These are phyloP conservation scores for Fusarium pseudoanthophilum DNA, from an alignment of 2,329 filamentous ascomycete species.

Conservation along the genomic window DNA sequence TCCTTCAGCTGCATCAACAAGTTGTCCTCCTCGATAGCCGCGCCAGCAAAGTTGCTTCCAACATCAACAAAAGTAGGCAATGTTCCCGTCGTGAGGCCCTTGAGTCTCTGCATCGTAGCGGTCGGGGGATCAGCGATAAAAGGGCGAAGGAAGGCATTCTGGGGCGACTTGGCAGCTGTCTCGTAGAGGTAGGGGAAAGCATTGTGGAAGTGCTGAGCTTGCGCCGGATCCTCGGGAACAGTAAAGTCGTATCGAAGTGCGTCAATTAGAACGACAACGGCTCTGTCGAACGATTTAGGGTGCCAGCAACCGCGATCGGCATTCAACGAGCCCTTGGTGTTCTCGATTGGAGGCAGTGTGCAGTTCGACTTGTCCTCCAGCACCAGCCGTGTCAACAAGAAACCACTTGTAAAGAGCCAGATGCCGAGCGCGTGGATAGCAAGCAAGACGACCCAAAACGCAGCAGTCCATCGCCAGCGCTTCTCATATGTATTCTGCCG, in stretches of 20 bases:
- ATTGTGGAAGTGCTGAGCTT: slow-evolving; percentile 76
- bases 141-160: slow-evolving; percentile 88
- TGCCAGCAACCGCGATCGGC: slow-evolving; percentile 88
- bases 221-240: slow-evolving; percentile 69
- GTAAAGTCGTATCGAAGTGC: slow-evolving; percentile 97
- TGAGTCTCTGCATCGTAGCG: slow-evolving; percentile 89
- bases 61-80: slow-evolving; percentile 94
- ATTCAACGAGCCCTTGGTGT: slow-evolving; percentile 52
- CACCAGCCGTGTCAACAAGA: slow-evolving; percentile 87
- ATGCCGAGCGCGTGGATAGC: slow-evolving; percentile 83
- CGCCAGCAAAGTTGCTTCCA: slow-evolving; percentile 95
- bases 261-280: slow-evolving; percentile 90
- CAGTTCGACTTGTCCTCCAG: slow-evolving; percentile 81
- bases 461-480: slow-evolving; percentile 68
- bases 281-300: slow-evolving; percentile 90
- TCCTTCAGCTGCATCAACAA: slow-evolving; percentile 73
- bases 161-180: slow-evolving; percentile 76
- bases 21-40: slow-evolving; percentile 93
- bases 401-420: slow-evolving; percentile 93
- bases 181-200: slow-evolving; percentile 89
- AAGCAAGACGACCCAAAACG: slow-evolving; percentile 77
- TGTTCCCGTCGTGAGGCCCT: slow-evolving; percentile 94
- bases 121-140: slow-evolving; percentile 98
- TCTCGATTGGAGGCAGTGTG: slow-evolving; percentile 72
- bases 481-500: slow-evolving; percentile 62